Evolutionary conservation across 768 basidiomycete genomes (phyloP).

Genomic region (Amanita jacksonii): DNA sequence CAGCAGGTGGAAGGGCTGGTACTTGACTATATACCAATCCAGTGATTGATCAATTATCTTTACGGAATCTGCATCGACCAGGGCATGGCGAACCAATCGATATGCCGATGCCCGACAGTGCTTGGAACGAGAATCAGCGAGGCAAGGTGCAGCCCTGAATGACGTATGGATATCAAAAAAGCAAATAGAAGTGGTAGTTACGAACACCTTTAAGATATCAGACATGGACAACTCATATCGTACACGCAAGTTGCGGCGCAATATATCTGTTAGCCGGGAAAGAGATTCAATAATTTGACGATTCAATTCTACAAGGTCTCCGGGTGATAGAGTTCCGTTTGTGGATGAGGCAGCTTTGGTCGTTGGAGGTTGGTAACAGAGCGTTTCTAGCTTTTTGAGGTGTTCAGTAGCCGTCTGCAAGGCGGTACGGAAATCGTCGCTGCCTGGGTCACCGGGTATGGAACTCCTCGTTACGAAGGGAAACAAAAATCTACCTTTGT

Average conservation of each 20-base stretch:
- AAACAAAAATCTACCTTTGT: too few relatives aligned
- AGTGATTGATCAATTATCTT: constrained; percentile 55
- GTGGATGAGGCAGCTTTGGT: constrained; percentile 21
- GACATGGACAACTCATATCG: constrained; percentile 62
- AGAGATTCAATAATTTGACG: constrained; percentile 54
- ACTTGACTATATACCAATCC: constrained; percentile 92
- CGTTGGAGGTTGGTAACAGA: constrained; percentile 25
- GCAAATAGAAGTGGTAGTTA: constrained; percentile 1
- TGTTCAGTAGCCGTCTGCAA: constrained; percentile 53
- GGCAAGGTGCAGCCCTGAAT: constrained; percentile 61
- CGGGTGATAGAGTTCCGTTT: constrained; percentile 15
- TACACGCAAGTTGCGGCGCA: constrained; percentile 66
- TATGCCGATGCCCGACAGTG: constrained; percentile 77
- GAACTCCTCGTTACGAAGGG: too few relatives aligned
- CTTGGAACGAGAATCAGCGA: constrained; percentile 67
- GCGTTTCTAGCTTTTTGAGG: constrained; percentile 45
- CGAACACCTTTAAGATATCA: constrained; percentile 73
- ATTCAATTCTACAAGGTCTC: constrained; percentile 35
- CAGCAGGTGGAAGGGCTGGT: constrained; percentile 10
- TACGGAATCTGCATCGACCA: constrained; percentile 69
- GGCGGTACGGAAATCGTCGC: constrained; percentile 66
- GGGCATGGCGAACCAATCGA: constrained; percentile 66
- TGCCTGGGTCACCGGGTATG: constrained; percentile 15
- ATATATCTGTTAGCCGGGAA: constrained; percentile 49
- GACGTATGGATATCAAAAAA: constrained; percentile 8